Conservation (phyloP, 2,329 filamentous ascomycete genomes). For the Mycogone perniciosa region DNA sequence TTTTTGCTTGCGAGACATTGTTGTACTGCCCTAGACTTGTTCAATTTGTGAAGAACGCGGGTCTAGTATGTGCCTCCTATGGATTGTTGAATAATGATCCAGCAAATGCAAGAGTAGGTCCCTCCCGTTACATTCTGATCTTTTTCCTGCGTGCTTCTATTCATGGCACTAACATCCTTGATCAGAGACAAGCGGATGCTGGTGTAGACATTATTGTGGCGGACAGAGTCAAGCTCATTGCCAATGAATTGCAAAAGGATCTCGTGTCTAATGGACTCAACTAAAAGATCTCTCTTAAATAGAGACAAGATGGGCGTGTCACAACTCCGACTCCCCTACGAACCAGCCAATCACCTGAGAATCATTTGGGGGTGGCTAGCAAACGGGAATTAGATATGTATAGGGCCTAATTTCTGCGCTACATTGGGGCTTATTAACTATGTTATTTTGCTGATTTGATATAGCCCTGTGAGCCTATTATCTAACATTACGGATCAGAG, state of each 20-base stretch:
- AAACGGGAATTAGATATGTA: too few species aligned
- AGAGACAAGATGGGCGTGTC: not conserved
- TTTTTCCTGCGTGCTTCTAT: not conserved
- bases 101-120: slow-evolving; percentile 11
- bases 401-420: too few species aligned
- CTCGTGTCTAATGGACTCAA: not conserved
- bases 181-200: slow-evolving; percentile 13
- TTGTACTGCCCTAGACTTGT: slow-evolving; percentile 31
- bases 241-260: slow-evolving; percentile 1
- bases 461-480: too few species aligned
- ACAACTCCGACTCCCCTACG: too few species aligned
- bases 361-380: too few species aligned
- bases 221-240: slow-evolving; percentile 14
- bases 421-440: too few species aligned
- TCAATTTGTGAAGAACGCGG: slow-evolving; percentile 25
- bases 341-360: too few species aligned
- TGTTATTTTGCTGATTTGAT: too few species aligned
- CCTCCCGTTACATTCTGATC: not conserved
- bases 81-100: slow-evolving; percentile 26
- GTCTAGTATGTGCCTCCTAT: slow-evolving; percentile 29
- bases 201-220: slow-evolving; percentile 15
- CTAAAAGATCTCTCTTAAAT: not conserved
- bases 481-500: too few species aligned
- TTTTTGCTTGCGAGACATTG: slow-evolving; percentile 31
- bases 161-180: not conserved